Percentiles rank a stretch among this genome's conserved stretches.
These are phyloP conservation scores for Boechera divaricarpa DNA, from an alignment of 345 rosid genomes.

Conservation along the genomic window DNA sequence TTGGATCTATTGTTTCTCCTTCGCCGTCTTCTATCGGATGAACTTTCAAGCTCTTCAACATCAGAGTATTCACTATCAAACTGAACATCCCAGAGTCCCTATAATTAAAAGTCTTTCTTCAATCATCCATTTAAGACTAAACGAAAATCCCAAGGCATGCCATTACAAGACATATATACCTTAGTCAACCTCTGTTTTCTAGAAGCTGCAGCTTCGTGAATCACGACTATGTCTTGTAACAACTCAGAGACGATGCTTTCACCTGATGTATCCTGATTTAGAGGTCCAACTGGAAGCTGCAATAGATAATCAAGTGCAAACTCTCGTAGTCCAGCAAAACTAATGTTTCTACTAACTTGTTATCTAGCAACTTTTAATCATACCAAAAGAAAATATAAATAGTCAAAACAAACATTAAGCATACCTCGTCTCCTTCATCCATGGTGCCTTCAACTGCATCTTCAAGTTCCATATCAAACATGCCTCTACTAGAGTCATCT, in stretches of 20 bases:
- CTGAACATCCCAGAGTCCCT: conserved; percentile 80
- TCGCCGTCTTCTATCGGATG: conserved; percentile 35
- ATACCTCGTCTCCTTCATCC: conserved; percentile 63
- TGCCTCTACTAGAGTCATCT: conserved; percentile 75
- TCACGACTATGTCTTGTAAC: conserved; percentile 66
- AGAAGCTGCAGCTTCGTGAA: conserved; percentile 75
- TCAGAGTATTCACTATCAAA: conserved; percentile 56
- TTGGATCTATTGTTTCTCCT: conserved; percentile 42
- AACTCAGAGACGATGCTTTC: conserved; percentile 61
- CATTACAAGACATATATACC: conserved; percentile 49
- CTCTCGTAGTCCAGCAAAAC: background rate
- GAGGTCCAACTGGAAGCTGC: conserved; percentile 58
- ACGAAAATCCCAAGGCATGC: conserved; percentile 10
- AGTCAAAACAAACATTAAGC: conserved; percentile 3
- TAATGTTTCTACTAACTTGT: conserved; percentile 15
- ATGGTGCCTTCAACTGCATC: conserved; percentile 52
- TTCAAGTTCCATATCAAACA: conserved; percentile 86
- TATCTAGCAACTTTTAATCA: background rate
- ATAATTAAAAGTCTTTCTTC: conserved; percentile 17
- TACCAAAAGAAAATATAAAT: conserved; percentile 8
- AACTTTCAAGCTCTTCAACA: conserved; percentile 46
- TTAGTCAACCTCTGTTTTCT: conserved; percentile 80
- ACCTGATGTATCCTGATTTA: conserved; percentile 43
- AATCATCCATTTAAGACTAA: background rate
- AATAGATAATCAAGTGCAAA: conserved; percentile 11